Evolutionary conservation across 331 rosid genomes (phyloP), one percentile per base, ranked within the genome.

Genomic region (Quercus lobata): DNA sequence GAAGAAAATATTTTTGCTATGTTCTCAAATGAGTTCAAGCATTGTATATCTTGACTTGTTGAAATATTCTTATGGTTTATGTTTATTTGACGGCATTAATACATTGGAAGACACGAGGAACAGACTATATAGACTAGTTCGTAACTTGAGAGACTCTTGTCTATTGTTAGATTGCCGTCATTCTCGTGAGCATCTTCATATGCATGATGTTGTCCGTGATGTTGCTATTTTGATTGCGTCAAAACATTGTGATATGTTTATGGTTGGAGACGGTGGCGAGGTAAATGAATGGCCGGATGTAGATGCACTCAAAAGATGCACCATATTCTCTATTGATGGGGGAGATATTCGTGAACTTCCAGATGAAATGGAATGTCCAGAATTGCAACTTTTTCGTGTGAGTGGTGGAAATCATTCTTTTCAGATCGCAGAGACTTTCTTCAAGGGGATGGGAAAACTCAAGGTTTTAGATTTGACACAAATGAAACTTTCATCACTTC

Each of bases 31-130:
- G 7, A 8, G 7, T 46, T 32, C 37, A 3, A 30, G 27, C 3
- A 37, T 74, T 15, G 6, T 1, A 11, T 19, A 14, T 41, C 25
- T 6, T 5, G 78, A 86, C 57, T 30, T 83, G 18, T 12, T 78
- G 32, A 86, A 27, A 16, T 78, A 78, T 4, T 41, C 54, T 17
- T 5, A 66, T 6, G 78, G 87, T 11, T 30, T 76, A 62, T 52
- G 72, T 32, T 14, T 81, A n/a, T 32, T 81, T 19, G 44, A 35
- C 3, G 44, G 7, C 0, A 6, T 71, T 3, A 0, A 24, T 18
- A 65, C 80, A 1, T 2, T 60, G 2, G 17, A 53, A 19, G 72
- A 82, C 0, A 82, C 87, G 7, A 14, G 18, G 9, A 10, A 11
- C 41, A 66, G 25, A 52, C 27, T 84, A 0, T 0, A 4, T 18